Evolutionary conservation across 2,329 filamentous ascomycete species (phyloP).

Genomic region (Fusarium veterinarium): DNA sequence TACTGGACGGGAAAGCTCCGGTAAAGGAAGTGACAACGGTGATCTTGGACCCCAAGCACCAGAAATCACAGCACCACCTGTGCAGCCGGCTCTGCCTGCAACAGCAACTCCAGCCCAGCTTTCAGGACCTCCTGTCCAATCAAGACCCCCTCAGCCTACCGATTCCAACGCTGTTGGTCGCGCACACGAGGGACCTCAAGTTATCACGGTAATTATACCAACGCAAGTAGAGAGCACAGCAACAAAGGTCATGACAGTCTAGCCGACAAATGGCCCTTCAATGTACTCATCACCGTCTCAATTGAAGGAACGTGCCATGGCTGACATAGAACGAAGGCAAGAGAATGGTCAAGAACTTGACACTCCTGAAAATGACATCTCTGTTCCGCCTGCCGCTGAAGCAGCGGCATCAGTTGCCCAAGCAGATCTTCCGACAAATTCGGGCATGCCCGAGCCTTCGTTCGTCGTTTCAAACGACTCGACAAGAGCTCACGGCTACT

Average conservation of each 20-base stretch:
- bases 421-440: neutral
- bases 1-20: neutral
- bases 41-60: neutral
- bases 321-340: constrained; percentile 1
- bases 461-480: constrained; percentile 8
- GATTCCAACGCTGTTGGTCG: neutral
- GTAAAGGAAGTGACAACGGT: neutral
- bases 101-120: neutral
- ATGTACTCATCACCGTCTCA: constrained; percentile 2
- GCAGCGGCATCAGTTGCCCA: neutral
- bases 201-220: constrained; percentile 44
- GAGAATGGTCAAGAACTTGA: neutral
- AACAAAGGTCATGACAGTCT: constrained; percentile 33
- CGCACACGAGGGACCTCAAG: constrained; percentile 8
- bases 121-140: neutral
- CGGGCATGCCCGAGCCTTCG: neutral
- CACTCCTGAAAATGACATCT: neutral
- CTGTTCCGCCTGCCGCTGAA: neutral
- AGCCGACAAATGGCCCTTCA: constrained; percentile 21
- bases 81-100: neutral
- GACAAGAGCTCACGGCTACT: neutral
- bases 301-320: neutral
- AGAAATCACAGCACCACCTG: neutral
- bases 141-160: neutral
- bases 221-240: constrained; percentile 31